Conservation (phyloP, 2,329 filamentous ascomycete species). For the Trichoderma sp. region DNA sequence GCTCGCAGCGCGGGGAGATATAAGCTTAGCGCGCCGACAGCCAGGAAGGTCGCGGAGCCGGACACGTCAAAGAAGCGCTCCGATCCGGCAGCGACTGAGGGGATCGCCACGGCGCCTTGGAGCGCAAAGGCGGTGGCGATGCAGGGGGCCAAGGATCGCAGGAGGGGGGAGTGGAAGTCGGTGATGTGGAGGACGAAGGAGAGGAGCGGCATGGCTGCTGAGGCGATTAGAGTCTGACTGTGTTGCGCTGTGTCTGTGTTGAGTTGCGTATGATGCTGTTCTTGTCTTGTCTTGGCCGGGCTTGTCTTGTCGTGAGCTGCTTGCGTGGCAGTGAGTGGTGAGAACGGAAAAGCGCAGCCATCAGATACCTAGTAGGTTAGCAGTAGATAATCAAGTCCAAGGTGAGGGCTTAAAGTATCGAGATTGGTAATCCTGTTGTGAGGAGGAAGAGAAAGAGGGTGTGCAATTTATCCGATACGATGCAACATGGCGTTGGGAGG, state of each 20-base stretch:
- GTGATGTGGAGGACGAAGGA: slow-evolving; percentile 54
- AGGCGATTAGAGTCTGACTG: not conserved
- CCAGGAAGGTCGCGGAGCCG: slow-evolving; percentile 63
- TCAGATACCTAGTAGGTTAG: too few species aligned
- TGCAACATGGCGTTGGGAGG: not conserved
- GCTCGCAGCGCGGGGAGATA: slow-evolving; percentile 59
- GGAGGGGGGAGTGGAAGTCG: slow-evolving; percentile 59
- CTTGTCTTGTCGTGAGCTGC: not conserved
- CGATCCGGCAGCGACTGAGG: slow-evolving; percentile 56
- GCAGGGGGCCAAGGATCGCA: slow-evolving; percentile 60
- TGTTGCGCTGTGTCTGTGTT: not conserved
- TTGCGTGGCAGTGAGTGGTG: not conserved
- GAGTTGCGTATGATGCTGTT: not conserved
- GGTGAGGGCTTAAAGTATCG: not conserved
- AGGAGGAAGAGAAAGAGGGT: not conserved
- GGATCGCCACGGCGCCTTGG: slow-evolving; percentile 59
- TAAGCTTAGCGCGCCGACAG: slow-evolving; percentile 59
- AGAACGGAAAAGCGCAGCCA: not conserved
- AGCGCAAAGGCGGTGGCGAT: slow-evolving; percentile 61
- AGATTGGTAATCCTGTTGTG: not conserved
- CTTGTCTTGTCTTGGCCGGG: too few species aligned
- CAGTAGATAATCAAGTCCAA: not conserved
- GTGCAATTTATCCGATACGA: not conserved
- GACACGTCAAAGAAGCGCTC: slow-evolving; percentile 68
- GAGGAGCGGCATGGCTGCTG: slow-evolving; percentile 35